Conservation (phyloP, 768 basidiomycete genomes). For the Mycena kentingensis region DNA sequence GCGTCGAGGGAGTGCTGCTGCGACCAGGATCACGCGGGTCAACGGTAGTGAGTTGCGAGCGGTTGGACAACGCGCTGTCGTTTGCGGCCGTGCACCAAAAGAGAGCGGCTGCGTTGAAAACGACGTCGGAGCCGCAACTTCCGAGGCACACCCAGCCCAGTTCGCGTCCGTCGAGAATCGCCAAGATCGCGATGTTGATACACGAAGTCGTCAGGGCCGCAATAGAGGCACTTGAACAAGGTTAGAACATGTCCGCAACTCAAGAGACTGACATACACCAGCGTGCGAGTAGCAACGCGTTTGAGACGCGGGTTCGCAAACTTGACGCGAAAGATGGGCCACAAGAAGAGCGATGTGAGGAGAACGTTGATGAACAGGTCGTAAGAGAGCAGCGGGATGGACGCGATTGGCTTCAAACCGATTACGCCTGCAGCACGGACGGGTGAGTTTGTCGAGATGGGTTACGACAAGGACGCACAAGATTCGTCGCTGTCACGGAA, state of each 20-base stretch:
- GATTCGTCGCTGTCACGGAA: constrained; percentile 34
- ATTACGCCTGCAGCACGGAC: constrained; percentile 31
- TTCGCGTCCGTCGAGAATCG: constrained; percentile 45
- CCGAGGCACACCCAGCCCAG: constrained; percentile 50
- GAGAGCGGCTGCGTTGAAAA: constrained; percentile 3
- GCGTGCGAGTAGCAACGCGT: constrained; percentile 41
- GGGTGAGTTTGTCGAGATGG: not conserved
- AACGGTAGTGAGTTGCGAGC: no score
- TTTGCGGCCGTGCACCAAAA: no score
- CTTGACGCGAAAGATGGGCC: constrained; percentile 41
- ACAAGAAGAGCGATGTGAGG: constrained; percentile 47
- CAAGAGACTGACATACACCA: constrained; percentile 33
- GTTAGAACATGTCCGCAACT: not conserved
- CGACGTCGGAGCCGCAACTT: constrained; percentile 29
- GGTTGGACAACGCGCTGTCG: no score
- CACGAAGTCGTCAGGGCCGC: constrained; percentile 50
- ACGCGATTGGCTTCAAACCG: constrained; percentile 45
- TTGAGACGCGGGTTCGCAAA: constrained; percentile 36
- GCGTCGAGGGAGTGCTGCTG: no score
- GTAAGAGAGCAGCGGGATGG: constrained; percentile 46
- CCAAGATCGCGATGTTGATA: constrained; percentile 45
- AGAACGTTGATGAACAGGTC: constrained; percentile 44
- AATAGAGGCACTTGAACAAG: constrained; percentile 38
- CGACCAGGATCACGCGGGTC: no score
- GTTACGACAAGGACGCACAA: constrained; percentile 29